Evolutionary conservation across 139 green algal genomes (phyloP).

Genomic region (Coelastrella sp.): DNA sequence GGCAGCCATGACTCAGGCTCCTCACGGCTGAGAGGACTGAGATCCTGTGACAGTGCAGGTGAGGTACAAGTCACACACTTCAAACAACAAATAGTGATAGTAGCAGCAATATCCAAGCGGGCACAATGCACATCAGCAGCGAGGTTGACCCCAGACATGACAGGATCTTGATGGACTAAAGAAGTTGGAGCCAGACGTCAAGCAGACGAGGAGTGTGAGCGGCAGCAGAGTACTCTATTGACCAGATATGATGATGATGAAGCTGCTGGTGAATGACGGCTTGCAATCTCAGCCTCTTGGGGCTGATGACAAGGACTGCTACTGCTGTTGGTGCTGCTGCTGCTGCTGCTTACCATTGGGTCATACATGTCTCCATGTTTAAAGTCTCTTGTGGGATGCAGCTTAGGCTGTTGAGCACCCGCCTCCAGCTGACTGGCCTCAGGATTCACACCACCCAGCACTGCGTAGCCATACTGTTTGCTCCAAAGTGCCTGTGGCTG

Average conservation of each 20-base stretch:
- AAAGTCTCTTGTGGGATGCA: slow-evolving; percentile 45
- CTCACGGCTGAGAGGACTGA: slow-evolving; percentile 14
- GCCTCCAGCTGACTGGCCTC: slow-evolving; percentile 29
- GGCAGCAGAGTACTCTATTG: too few relatives aligned
- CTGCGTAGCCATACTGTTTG: slow-evolving; percentile 40
- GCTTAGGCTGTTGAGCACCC: slow-evolving; percentile 22
- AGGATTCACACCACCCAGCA: slow-evolving; percentile 37
- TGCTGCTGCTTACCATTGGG: slow-evolving; percentile 28
- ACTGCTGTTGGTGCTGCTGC: too few relatives aligned
- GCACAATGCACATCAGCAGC: too few relatives aligned
- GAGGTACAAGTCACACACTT: too few relatives aligned
- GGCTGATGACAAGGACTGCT: too few relatives aligned
- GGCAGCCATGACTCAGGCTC: slow-evolving; percentile 24
- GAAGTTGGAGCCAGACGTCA: too few relatives aligned
- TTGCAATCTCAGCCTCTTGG: too few relatives aligned
- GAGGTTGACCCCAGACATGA: too few relatives aligned
- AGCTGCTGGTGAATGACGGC: too few relatives aligned
- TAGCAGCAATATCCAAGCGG: background rate
- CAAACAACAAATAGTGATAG: background rate
- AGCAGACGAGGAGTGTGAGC: too few relatives aligned
- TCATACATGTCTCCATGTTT: slow-evolving; percentile 31
- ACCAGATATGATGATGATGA: too few relatives aligned
- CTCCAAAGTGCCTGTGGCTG: background rate
- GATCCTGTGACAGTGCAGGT: background rate
- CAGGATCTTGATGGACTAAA: too few relatives aligned